Evolutionary conservation across 148 eudicot genomes (phyloP).

Genomic region (Dianthus caryophyllus): DNA sequence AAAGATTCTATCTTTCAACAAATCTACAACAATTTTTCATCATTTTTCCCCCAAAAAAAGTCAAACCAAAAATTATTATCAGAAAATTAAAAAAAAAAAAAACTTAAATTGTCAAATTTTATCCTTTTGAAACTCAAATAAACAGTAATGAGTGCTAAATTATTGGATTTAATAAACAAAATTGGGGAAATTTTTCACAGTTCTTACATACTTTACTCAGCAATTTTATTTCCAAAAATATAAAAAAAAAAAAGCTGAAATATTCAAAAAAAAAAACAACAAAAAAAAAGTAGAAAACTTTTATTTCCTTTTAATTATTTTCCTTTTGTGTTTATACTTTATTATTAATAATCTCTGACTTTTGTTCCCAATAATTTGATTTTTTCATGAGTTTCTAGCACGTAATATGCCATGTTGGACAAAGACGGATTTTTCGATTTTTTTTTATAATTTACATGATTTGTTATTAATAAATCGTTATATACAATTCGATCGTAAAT

Average conservation of each 20-base stretch:
- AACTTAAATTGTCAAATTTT: neutral
- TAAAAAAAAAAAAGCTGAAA: neutral
- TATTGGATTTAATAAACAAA: neutral
- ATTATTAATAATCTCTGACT: neutral
- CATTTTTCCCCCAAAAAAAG: neutral
- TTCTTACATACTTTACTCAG: slow-evolving; percentile 16
- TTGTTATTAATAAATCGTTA: too few relatives aligned
- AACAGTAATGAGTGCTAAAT: neutral
- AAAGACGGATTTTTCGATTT: slow-evolving; percentile 28
- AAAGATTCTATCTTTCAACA: slow-evolving; percentile 18
- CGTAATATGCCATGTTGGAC: slow-evolving; percentile 26
- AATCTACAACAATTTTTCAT: slow-evolving; percentile 21
- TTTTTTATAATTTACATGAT: too few relatives aligned
- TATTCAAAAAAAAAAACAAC: too few relatives aligned
- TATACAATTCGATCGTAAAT: too few relatives aligned
- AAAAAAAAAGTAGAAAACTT: neutral
- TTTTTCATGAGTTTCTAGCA: slow-evolving; percentile 3
- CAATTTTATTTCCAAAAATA: neutral
- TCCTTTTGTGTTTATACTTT: neutral
- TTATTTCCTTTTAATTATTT: neutral
- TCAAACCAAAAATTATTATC: neutral
- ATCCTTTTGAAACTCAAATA: neutral
- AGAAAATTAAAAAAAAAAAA: too few relatives aligned
- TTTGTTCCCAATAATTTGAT: neutral
- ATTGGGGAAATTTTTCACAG: neutral